phyloP scores from a whole-genome alignment of 2,329 filamentous ascomycete species.

The Aureobasidium sp. region DNA sequence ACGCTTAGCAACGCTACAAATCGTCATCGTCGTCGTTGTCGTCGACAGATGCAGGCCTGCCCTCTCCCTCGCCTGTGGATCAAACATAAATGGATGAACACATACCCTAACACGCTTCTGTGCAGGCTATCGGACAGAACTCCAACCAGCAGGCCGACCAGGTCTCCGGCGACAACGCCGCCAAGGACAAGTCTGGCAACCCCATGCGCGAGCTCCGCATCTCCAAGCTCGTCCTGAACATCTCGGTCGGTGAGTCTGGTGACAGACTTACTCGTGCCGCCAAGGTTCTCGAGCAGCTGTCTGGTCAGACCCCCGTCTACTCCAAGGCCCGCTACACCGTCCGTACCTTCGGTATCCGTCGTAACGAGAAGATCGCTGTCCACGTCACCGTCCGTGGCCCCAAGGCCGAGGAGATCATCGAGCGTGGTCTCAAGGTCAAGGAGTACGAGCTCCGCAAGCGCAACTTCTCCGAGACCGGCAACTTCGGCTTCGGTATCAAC shows the following conservation, averaged over 20 bases:
- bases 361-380: constrained; percentile 99
- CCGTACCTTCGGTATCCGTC: constrained; percentile 99
- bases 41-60: constrained; percentile 12
- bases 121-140: constrained; percentile 21
- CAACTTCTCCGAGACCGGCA: constrained; percentile 99
- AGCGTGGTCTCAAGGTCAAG: constrained; percentile 99
- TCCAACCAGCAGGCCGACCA: constrained; percentile 51
- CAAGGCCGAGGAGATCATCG: constrained; percentile 99
- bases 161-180: background rate
- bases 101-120: background rate
- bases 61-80: constrained; percentile 10
- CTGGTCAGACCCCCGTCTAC: constrained; percentile 99
- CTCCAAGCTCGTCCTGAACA: constrained; percentile 99
- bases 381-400: constrained; percentile 99
- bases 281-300: constrained; percentile 99
- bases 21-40: background rate
- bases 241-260: constrained; percentile 99
- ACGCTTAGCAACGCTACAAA: background rate
- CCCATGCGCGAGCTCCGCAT: constrained; percentile 99
- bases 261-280: constrained; percentile 99
- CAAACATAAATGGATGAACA: constrained; percentile 12
- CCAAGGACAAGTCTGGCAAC: constrained; percentile 76
- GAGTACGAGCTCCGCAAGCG: constrained; percentile 99
- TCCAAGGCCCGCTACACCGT: constrained; percentile 99
- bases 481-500: constrained; percentile 99